Percentiles rank a stretch among this genome's conserved stretches.
phyloP scores from a whole-genome alignment of 768 basidiomycete species.

The Phylloporus rhodoxanthus region DNA sequence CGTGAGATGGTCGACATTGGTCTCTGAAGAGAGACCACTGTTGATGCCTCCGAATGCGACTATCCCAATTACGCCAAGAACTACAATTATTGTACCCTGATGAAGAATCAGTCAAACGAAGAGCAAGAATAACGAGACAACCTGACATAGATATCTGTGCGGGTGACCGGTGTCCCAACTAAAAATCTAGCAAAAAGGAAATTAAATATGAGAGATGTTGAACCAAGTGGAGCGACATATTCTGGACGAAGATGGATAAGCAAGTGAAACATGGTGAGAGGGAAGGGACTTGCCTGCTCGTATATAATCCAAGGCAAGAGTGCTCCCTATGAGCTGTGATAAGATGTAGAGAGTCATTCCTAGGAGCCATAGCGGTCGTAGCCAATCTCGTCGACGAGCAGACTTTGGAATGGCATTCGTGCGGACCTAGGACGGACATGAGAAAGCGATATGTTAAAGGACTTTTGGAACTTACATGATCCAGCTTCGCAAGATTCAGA shows the following conservation, averaged over 20 bases:
- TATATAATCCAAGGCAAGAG: constrained; percentile 82
- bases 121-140: background rate
- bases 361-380: constrained; percentile 82
- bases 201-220: constrained; percentile 92
- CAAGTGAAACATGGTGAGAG: background rate
- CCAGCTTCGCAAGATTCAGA: constrained; percentile 91
- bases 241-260: constrained; percentile 39
- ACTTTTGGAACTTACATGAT: constrained; percentile 56
- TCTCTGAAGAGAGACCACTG: constrained; percentile 68
- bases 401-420: constrained; percentile 73
- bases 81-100: constrained; percentile 77
- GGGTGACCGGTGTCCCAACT: constrained; percentile 80
- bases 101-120: background rate
- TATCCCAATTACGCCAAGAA: constrained; percentile 81
- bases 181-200: constrained; percentile 90
- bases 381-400: constrained; percentile 68
- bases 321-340: constrained; percentile 83
- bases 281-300: constrained; percentile 54
- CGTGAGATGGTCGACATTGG: constrained; percentile 70
- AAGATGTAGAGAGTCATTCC: constrained; percentile 94
- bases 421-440: constrained; percentile 45
- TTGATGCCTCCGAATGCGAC: constrained; percentile 84
- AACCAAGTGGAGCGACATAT: constrained; percentile 95
- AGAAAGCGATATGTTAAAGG: background rate
- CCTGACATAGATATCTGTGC: constrained; percentile 74